These are phyloP conservation scores for Lactarius quietus DNA, from an alignment of 768 basidiomycete genomes.

Conservation along the genomic window DNA sequence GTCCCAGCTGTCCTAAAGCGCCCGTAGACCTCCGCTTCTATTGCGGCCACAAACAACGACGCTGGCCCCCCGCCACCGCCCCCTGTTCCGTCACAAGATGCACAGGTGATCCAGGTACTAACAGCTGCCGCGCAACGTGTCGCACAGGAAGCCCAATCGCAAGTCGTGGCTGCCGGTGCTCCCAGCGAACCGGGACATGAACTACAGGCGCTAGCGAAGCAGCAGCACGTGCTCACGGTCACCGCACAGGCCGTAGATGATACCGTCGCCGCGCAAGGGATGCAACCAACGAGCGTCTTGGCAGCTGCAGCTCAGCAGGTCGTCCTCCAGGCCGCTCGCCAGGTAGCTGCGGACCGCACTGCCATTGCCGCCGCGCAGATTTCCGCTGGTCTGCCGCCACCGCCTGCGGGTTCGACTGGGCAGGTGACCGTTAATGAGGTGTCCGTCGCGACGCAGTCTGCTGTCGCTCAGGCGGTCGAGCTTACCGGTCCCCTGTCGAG, in stretches of 20 bases:
- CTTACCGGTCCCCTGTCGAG: conserved; percentile 67
- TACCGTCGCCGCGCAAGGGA: conserved; percentile 49
- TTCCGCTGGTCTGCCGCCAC: conserved; percentile 38
- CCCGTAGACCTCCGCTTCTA: conserved; percentile 20
- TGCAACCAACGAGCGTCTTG: conserved; percentile 50
- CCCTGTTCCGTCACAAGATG: conserved; percentile 48
- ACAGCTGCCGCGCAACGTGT: conserved; percentile 76
- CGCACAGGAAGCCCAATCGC: conserved; percentile 67
- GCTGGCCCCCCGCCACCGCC: conserved; percentile 29
- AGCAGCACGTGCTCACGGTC: conserved; percentile 71
- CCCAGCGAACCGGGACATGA: conserved; percentile 45
- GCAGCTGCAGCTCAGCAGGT: conserved; percentile 79
- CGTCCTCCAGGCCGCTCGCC: conserved; percentile 70
- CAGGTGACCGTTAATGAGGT: conserved; percentile 56
- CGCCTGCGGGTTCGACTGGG: conserved; percentile 31
- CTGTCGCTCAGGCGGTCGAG: conserved; percentile 80
- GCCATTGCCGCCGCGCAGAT: conserved; percentile 41
- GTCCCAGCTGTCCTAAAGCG: background rate
- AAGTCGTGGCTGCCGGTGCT: conserved; percentile 52
- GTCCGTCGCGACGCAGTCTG: conserved; percentile 63
- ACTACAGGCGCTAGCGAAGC: conserved; percentile 69
- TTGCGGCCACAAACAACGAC: conserved; percentile 33
- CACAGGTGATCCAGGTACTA: conserved; percentile 73
- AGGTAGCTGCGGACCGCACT: conserved; percentile 51
- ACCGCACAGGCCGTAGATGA: conserved; percentile 75